Percentiles rank a stretch among this genome's conserved stretches.
Evolutionary conservation across 1,284 basidiomycete genomes (phyloP).

Genomic region (Ustilago hordei): DNA sequence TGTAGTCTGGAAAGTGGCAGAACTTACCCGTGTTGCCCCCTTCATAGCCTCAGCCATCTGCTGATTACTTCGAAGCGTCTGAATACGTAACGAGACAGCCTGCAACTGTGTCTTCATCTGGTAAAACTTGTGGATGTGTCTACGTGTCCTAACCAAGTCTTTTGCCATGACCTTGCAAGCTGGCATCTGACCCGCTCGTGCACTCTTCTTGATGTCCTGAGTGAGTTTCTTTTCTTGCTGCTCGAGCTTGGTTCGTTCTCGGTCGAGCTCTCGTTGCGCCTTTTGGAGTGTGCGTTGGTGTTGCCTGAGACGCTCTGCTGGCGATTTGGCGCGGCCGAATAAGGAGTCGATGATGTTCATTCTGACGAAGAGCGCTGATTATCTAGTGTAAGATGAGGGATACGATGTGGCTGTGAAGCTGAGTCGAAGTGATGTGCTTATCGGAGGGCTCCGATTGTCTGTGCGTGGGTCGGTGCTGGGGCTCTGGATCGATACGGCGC

Average conservation of each 20-base stretch:
- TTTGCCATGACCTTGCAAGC: constrained; percentile 98
- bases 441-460: background rate
- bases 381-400: too few relatives aligned
- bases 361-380: background rate
- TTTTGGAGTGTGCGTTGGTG: constrained; percentile 95
- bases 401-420: too few relatives aligned
- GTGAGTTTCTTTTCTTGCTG: constrained; percentile 76
- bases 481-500: too few relatives aligned
- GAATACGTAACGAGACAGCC: constrained; percentile 93
- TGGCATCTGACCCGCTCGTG: constrained; percentile 89
- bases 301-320: constrained; percentile 93
- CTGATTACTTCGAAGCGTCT: constrained; percentile 94
- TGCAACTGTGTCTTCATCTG: constrained; percentile 99
- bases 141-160: constrained; percentile 93
- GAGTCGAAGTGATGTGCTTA: background rate
- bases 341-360: constrained; percentile 63
- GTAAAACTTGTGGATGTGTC: constrained; percentile 97
- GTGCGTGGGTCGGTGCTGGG: background rate
- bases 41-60: constrained; percentile 99
- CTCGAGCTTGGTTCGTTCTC: constrained; percentile 93
- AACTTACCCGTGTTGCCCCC: constrained; percentile 85
- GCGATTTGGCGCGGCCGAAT: constrained; percentile 92
- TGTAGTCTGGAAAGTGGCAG: background rate
- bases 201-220: constrained; percentile 95
- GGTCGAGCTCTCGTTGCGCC: constrained; percentile 95